These are phyloP conservation scores for Paramicrosporidium saccamoebae DNA, from an alignment of 371 early-diverging fungal species.

Conservation along the genomic window DNA sequence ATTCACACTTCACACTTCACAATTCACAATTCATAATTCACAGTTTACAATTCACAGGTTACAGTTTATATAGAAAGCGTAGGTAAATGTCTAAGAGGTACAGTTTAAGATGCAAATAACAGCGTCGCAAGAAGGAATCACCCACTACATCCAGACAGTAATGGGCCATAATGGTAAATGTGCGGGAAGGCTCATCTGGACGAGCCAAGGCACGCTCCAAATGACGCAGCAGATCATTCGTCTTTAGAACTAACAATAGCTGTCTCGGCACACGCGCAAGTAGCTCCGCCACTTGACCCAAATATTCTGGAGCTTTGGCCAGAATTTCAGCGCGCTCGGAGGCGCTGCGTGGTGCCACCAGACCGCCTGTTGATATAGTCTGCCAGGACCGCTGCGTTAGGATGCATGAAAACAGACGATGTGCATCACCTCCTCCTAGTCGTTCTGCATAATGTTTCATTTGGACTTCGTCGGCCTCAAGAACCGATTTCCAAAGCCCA, in stretches of 20 bases:
- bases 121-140: too few relatives aligned
- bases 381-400: conserved; percentile 56
- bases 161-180: too few relatives aligned
- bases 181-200: too few relatives aligned
- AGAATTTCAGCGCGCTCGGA: conserved; percentile 12
- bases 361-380: conserved; percentile 9
- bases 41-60: too few relatives aligned
- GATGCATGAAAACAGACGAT: conserved; percentile 10
- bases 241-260: conserved; percentile 47
- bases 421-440: not conserved
- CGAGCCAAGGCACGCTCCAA: too few relatives aligned
- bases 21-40: too few relatives aligned
- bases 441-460: conserved; percentile 8
- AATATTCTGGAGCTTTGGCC: conserved; percentile 8
- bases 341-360: conserved; percentile 9
- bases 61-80: too few relatives aligned
- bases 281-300: conserved; percentile 32
- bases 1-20: too few relatives aligned
- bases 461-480: conserved; percentile 27
- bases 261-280: conserved; percentile 37
- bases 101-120: too few relatives aligned
- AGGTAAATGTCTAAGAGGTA: too few relatives aligned
- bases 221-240: conserved; percentile 57
- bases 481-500: conserved; percentile 43
- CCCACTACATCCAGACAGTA: too few relatives aligned